phyloP scores from a whole-genome alignment of 2,329 filamentous ascomycete genomes.

The Clarireedia homoeocarpa region DNA sequence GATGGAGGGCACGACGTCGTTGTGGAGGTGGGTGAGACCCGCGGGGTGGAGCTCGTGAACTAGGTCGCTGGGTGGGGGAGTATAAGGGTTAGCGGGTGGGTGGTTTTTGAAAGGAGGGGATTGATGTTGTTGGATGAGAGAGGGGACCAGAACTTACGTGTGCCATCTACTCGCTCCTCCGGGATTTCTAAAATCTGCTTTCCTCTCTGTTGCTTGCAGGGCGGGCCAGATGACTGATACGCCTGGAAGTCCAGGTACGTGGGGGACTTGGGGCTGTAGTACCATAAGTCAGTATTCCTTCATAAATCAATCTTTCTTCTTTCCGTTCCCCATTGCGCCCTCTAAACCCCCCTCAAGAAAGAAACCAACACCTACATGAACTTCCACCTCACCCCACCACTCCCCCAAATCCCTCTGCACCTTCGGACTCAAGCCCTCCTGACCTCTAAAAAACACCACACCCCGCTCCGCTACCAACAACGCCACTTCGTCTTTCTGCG shows the following conservation, averaged over 20 bases:
- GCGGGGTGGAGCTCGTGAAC: slow-evolving; percentile 65
- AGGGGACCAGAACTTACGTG: slow-evolving; percentile 28
- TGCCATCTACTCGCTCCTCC: slow-evolving; percentile 65
- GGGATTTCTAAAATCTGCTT: slow-evolving; percentile 56
- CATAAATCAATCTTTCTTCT: not conserved
- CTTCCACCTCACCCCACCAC: slow-evolving; percentile 56
- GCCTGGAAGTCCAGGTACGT: slow-evolving; percentile 59
- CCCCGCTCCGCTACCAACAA: slow-evolving; percentile 35
- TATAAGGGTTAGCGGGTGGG: not conserved
- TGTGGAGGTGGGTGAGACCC: slow-evolving; percentile 62
- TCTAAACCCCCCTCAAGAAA: not conserved
- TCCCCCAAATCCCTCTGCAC: slow-evolving; percentile 56
- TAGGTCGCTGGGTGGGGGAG: slow-evolving; percentile 40
- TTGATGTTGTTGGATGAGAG: not conserved
- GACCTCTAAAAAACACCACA: slow-evolving; percentile 32
- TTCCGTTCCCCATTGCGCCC: not conserved
- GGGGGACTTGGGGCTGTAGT: slow-evolving; percentile 58
- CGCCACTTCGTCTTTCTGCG: slow-evolving; percentile 36
- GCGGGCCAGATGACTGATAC: slow-evolving; percentile 65
- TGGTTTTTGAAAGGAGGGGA: not conserved
- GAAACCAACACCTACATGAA: slow-evolving; percentile 47
- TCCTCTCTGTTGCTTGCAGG: slow-evolving; percentile 52
- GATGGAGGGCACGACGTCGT: slow-evolving; percentile 49
- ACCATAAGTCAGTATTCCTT: not conserved
- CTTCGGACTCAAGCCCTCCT: slow-evolving; percentile 46